Percentiles rank a stretch among this genome's conserved stretches.
Conservation (phyloP, 345 rosid genomes). For the Linum usitatissimum region DNA sequence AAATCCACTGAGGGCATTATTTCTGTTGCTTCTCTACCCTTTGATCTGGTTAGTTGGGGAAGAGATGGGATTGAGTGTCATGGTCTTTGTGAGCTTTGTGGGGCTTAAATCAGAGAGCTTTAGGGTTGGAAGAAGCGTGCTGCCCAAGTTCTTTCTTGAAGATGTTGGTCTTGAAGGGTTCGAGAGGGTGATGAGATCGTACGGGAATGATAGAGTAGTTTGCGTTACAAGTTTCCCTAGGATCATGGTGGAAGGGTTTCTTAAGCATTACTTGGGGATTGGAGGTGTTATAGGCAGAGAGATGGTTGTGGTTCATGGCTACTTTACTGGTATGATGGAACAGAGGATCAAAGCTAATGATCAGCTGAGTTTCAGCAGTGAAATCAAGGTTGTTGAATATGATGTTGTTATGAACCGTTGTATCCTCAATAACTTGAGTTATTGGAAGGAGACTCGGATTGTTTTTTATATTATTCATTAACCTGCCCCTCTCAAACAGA, state of each 20-base stretch:
- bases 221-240: slow-evolving; percentile 50
- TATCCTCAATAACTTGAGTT: too few relatives aligned
- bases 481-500: too few relatives aligned
- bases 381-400: slow-evolving; percentile 28
- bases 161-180: slow-evolving; percentile 46
- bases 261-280: slow-evolving; percentile 51
- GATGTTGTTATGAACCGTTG: background rate
- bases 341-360: slow-evolving; percentile 22
- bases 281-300: slow-evolving; percentile 56
- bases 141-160: slow-evolving; percentile 53
- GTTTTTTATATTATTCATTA: too few relatives aligned
- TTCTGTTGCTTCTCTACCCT: slow-evolving; percentile 43
- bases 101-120: slow-evolving; percentile 34
- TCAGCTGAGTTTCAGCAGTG: slow-evolving; percentile 15
- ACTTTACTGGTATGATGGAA: slow-evolving; percentile 58
- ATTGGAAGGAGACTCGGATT: too few relatives aligned
- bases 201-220: slow-evolving; percentile 17
- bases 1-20: slow-evolving; percentile 37
- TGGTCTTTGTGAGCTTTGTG: slow-evolving; percentile 42
- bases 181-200: slow-evolving; percentile 31
- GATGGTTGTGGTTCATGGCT: slow-evolving; percentile 43
- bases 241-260: slow-evolving; percentile 65
- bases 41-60: slow-evolving; percentile 28
- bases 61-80: slow-evolving; percentile 27
- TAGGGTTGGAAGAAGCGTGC: slow-evolving; percentile 31